These are phyloP conservation scores for Misopates orontium DNA, from an alignment of 257 asterid species.

Conservation along the genomic window DNA sequence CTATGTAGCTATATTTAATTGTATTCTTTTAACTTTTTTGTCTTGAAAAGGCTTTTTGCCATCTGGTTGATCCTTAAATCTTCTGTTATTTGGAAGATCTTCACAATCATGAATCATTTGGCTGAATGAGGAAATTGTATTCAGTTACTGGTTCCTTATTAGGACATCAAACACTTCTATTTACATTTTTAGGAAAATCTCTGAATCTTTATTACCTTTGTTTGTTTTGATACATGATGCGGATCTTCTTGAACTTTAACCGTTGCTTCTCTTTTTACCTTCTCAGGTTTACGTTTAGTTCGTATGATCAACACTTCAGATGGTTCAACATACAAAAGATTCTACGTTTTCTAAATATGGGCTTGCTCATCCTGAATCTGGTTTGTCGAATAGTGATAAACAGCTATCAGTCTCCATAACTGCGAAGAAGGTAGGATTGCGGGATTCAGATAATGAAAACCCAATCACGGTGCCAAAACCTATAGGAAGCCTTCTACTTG, in stretches of 20 bases:
- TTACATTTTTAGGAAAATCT: no score
- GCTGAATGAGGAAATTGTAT: background rate
- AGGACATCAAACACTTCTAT: background rate
- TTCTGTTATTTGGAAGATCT: background rate
- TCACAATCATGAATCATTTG: background rate
- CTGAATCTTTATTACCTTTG: background rate
- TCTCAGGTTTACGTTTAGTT: conserved; percentile 24
- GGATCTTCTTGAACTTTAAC: background rate
- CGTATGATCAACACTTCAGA: conserved; percentile 26
- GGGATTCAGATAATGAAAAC: conserved; percentile 32
- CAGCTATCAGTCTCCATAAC: conserved; percentile 36
- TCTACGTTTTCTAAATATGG: conserved; percentile 39
- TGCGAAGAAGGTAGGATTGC: conserved; percentile 32
- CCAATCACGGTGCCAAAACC: conserved; percentile 39
- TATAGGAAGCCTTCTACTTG: conserved; percentile 31
- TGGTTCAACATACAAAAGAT: conserved; percentile 56
- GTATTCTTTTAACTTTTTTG: background rate
- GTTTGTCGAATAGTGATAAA: conserved; percentile 39
- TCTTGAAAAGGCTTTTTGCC: background rate
- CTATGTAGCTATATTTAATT: background rate
- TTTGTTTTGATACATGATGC: background rate
- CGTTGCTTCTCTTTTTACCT: conserved; percentile 17
- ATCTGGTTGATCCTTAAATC: background rate
- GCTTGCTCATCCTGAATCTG: conserved; percentile 41
- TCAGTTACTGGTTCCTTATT: background rate